Conservation (phyloP, 108 stramenopile species). For the Cyclotella baltica region DNA sequence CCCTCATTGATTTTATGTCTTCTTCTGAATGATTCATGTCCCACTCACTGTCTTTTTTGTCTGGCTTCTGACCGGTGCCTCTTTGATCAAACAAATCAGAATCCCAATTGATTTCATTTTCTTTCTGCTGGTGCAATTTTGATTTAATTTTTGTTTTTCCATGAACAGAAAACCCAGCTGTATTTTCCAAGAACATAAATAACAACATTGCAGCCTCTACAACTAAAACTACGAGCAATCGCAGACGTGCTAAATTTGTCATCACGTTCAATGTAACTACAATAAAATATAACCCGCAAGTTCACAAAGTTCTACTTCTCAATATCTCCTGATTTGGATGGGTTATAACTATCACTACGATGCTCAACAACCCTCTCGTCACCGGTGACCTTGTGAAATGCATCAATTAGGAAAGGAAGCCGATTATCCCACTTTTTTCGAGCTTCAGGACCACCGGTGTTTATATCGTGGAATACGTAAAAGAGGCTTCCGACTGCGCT, state of each 20-base stretch:
- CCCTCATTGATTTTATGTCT: not conserved
- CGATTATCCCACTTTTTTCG: conserved; percentile 27
- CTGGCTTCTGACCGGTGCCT: too few relatives aligned
- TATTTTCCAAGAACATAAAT: too few relatives aligned
- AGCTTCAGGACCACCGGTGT: conserved; percentile 35
- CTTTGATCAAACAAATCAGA: conserved; percentile 23
- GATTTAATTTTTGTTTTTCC: not conserved
- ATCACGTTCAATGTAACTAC: not conserved
- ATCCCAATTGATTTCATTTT: conserved; percentile 20
- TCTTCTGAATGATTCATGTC: not conserved
- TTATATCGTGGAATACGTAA: conserved; percentile 40
- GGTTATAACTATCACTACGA: conserved; percentile 1
- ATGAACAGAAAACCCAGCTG: not conserved
- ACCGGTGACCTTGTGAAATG: conserved; percentile 26
- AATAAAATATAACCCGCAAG: too few relatives aligned
- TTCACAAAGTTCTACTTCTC: conserved; percentile 3
- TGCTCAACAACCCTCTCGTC: conserved; percentile 37
- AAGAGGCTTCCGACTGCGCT: conserved; percentile 27
- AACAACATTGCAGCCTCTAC: too few relatives aligned
- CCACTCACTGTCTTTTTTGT: conserved; percentile 6
- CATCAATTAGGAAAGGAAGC: conserved; percentile 18
- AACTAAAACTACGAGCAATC: too few relatives aligned
- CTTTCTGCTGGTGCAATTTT: not conserved
- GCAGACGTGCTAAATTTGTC: too few relatives aligned
- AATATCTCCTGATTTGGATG: too few relatives aligned